phyloP scores from a whole-genome alignment of 2,329 filamentous ascomycete genomes.

The Aspergillus sp. region DNA sequence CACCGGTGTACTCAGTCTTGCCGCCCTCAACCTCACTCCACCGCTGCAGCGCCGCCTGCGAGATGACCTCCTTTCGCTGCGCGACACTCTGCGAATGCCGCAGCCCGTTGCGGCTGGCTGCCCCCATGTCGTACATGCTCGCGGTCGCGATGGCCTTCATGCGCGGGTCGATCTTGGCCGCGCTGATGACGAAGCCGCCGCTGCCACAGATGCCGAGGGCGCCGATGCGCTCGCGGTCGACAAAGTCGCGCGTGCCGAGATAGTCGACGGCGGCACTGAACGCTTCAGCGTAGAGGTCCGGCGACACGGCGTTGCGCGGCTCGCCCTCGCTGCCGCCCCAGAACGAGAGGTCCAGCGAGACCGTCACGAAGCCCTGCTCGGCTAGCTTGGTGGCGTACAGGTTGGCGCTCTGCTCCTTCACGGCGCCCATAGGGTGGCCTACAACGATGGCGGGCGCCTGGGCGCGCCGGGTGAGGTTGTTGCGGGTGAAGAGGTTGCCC shows the following conservation, averaged over 20 bases:
- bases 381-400: constrained; percentile 24
- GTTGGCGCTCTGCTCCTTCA: constrained; percentile 28
- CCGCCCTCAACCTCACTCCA: constrained; percentile 19
- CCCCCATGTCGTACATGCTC: constrained; percentile 17
- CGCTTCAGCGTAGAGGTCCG: constrained; percentile 24
- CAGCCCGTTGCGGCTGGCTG: constrained; percentile 10
- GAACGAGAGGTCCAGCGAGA: constrained; percentile 24
- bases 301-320: constrained; percentile 22
- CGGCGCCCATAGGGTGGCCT: constrained; percentile 25
- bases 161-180: constrained; percentile 32
- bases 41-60: constrained; percentile 17
- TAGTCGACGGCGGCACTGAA: constrained; percentile 27
- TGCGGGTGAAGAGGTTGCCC: constrained; percentile 20
- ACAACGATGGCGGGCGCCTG: constrained; percentile 19
- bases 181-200: constrained; percentile 29
- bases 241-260: constrained; percentile 18
- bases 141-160: constrained; percentile 17
- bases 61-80: constrained; percentile 15
- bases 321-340: constrained; percentile 24
- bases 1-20: constrained; percentile 13
- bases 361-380: constrained; percentile 22
- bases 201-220: constrained; percentile 28
- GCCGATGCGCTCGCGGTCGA: constrained; percentile 26
- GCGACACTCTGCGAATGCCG: constrained; percentile 10
- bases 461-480: constrained; percentile 7